Evolutionary conservation across 2,329 filamentous ascomycete genomes (phyloP).

Genomic region (Colletotrichum plurivorum): DNA sequence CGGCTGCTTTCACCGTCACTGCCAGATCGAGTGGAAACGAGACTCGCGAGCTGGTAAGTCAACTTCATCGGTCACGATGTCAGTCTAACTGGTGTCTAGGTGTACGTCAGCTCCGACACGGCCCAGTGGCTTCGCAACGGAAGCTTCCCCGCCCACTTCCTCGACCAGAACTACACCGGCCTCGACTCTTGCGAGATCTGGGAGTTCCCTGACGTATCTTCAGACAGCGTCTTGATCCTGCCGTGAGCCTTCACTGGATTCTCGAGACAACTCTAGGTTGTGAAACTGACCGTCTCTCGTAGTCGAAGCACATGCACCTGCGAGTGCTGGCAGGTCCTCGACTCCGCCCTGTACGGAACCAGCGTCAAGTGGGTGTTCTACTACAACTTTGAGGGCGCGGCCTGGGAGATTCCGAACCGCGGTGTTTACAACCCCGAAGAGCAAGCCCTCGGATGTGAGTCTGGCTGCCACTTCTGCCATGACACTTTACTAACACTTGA

Average conservation of each 20-base stretch:
- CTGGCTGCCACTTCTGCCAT: too few species aligned
- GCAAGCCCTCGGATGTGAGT: slow-evolving; percentile 25
- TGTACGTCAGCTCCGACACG: slow-evolving; percentile 6
- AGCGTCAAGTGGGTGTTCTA: slow-evolving; percentile 29
- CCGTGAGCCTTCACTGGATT: background rate
- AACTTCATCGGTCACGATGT: too few species aligned
- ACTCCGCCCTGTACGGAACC: slow-evolving; percentile 14
- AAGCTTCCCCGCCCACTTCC: slow-evolving; percentile 13
- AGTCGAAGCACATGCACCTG: slow-evolving; percentile 6
- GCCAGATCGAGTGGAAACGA: slow-evolving; percentile 5
- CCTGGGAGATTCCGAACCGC: slow-evolving; percentile 22
- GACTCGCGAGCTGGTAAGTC: slow-evolving; percentile 9
- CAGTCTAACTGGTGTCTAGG: background rate
- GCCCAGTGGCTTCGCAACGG: slow-evolving; percentile 7
- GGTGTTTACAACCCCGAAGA: slow-evolving; percentile 16
- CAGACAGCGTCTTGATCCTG: slow-evolving; percentile 12
- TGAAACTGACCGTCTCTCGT: background rate
- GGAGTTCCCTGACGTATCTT: slow-evolving; percentile 9
- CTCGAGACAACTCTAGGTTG: background rate
- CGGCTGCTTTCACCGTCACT: slow-evolving; percentile 18
- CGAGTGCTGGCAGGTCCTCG: slow-evolving; percentile 27
- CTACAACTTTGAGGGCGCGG: slow-evolving; percentile 16
- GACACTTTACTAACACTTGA: background rate
- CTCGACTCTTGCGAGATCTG: slow-evolving; percentile 3
- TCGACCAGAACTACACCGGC: slow-evolving; percentile 9